phyloP scores from a whole-genome alignment of 2,329 filamentous ascomycete species.

The Xylariomycetidae sp. region DNA sequence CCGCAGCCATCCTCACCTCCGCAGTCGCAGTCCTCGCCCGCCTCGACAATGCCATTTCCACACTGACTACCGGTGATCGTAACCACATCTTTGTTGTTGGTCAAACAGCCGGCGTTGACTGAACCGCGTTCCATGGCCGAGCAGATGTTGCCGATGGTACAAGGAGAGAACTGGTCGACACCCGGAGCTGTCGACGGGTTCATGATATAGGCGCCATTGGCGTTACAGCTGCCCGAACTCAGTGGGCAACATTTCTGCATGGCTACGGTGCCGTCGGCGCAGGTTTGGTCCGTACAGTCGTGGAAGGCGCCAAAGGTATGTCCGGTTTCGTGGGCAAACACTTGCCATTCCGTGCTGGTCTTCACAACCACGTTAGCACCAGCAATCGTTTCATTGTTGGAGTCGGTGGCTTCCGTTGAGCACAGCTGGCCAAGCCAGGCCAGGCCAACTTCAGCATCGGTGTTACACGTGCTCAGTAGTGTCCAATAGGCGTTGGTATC shows the following conservation, averaged over 20 bases:
- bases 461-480: conserved; percentile 74
- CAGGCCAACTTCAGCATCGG: conserved; percentile 78
- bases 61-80: conserved; percentile 81
- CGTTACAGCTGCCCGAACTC: conserved; percentile 61
- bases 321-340: conserved; percentile 89
- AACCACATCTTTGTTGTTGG: conserved; percentile 76
- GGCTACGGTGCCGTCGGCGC: conserved; percentile 49
- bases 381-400: conserved; percentile 64
- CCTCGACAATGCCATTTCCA: conserved; percentile 94
- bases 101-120: conserved; percentile 70
- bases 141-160: conserved; percentile 90
- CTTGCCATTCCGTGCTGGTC: conserved; percentile 84
- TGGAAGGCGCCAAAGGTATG: conserved; percentile 96
- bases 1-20: conserved; percentile 69
- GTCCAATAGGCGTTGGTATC: conserved; percentile 94
- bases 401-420: conserved; percentile 46
- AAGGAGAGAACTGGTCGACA: conserved; percentile 78
- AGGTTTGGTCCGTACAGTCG: conserved; percentile 71
- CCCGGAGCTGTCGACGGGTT: conserved; percentile 75
- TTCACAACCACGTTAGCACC: conserved; percentile 86
- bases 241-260: conserved; percentile 72
- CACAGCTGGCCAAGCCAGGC: conserved; percentile 93
- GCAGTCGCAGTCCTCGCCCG: conserved; percentile 93
- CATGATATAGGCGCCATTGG: conserved; percentile 82
- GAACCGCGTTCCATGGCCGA: conserved; percentile 72